Conservation (phyloP, 768 basidiomycete species). For the Pulveroboletus ravenelii region DNA sequence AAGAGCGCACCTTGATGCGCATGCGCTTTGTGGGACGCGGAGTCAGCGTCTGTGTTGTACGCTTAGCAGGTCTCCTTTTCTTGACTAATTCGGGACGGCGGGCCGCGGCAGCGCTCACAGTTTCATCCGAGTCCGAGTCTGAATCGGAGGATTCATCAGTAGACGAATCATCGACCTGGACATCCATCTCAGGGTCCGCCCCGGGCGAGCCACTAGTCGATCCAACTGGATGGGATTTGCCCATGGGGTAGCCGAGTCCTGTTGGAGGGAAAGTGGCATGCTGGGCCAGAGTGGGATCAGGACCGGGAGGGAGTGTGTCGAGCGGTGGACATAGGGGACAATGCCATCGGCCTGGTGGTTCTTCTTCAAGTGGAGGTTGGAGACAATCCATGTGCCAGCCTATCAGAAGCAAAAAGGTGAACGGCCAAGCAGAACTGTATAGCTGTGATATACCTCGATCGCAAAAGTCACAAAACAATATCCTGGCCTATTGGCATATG, state of each 20-base stretch:
- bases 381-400: slow-evolving; percentile 88
- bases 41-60: slow-evolving; percentile 17
- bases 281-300: slow-evolving; percentile 3
- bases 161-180: slow-evolving; percentile 35
- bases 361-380: slow-evolving; percentile 59
- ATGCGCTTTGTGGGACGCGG: slow-evolving; percentile 42
- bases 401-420: slow-evolving; percentile 21
- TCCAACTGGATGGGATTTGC: slow-evolving; percentile 24
- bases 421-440: not conserved
- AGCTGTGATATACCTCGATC: slow-evolving; percentile 62
- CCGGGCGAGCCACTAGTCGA: slow-evolving; percentile 24
- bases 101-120: slow-evolving; percentile 13
- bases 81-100: slow-evolving; percentile 17
- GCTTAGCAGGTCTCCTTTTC: slow-evolving; percentile 29
- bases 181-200: slow-evolving; percentile 29
- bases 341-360: slow-evolving; percentile 75
- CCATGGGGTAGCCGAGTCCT: slow-evolving; percentile 14
- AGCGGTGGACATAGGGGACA: slow-evolving; percentile 59
- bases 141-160: slow-evolving; percentile 32
- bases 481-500: slow-evolving; percentile 50
- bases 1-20: slow-evolving; percentile 38
- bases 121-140: slow-evolving; percentile 26
- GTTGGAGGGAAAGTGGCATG: slow-evolving; percentile 44
- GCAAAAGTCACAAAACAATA: slow-evolving; percentile 91
- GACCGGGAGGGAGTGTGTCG: slow-evolving; percentile 8